Evolutionary conservation across 352 stramenopile genomes (phyloP).

Genomic region (Pythium phragmitis): DNA sequence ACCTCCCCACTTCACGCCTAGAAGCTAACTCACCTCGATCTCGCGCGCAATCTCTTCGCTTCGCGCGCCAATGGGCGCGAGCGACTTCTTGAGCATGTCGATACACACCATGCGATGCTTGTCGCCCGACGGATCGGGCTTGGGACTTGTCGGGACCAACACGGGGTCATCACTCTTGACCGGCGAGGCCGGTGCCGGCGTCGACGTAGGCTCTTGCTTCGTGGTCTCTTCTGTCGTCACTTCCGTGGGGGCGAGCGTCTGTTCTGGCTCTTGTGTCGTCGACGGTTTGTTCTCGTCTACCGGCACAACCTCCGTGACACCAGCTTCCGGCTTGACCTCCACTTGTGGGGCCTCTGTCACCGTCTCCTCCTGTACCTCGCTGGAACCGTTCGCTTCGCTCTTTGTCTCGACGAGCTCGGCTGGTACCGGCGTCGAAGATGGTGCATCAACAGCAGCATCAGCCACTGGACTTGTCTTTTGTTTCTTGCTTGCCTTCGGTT

Average conservation of each 20-base stretch:
- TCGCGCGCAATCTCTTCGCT: slow-evolving; percentile 52
- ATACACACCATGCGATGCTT: slow-evolving; percentile 60
- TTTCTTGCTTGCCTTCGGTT: slow-evolving; percentile 35
- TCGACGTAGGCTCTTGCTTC: slow-evolving; percentile 1
- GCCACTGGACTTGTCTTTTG: slow-evolving; percentile 30
- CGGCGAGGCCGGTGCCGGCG: slow-evolving; percentile 7
- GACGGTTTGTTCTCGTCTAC: slow-evolving; percentile 5
- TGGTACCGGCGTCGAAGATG: not conserved
- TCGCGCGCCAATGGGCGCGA: slow-evolving; percentile 41
- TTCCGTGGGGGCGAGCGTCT: not conserved
- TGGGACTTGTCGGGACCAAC: slow-evolving; percentile 17
- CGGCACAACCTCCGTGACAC: not conserved
- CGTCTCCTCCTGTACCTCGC: not conserved
- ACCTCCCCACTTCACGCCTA: not conserved
- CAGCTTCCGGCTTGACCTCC: not conserved
- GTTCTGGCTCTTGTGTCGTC: slow-evolving; percentile 1
- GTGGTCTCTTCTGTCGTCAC: not conserved
- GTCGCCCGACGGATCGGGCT: slow-evolving; percentile 43
- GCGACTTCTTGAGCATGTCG: slow-evolving; percentile 64
- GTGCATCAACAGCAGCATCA: not conserved
- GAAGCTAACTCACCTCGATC: slow-evolving; percentile 51
- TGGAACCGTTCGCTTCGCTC: slow-evolving; percentile 7
- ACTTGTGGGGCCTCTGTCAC: not conserved
- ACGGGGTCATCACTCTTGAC: slow-evolving; percentile 12
- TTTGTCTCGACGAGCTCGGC: not conserved